Evolutionary conservation across 2,329 filamentous ascomycete genomes (phyloP), one percentile per base, ranked within the genome.

Genomic region (Ascochyta clinopodiicola): DNA sequence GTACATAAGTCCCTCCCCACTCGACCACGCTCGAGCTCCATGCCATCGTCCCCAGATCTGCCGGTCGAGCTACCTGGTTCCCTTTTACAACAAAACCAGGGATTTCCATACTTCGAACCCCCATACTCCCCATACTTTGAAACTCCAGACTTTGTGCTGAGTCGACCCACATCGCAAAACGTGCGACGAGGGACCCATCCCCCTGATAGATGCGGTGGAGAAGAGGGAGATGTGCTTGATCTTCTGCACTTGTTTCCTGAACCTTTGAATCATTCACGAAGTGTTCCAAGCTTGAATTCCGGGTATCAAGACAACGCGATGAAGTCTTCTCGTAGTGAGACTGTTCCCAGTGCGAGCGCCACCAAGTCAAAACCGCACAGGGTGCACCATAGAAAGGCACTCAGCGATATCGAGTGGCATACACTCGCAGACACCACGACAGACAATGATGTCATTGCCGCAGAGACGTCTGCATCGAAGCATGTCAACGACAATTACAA

Each of bases 1-100:
- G 61, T 70, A 63, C 65, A 76, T 63, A 73, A 73, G 56, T 68
- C 75, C 46, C 62, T 72, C 47, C 71, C 72, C 34, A 67, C 69
- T 46, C 67, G 77, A 57, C 76, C 76, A 45, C 73, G 77, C 57
- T 78, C 78, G 12, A 56, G 66, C 22, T 79, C 77, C 32, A 66
- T 75, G 15, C 75, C 78, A 31, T 69, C 75, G 6, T 75, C 74
- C 37, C 77, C 77, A 56, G 63, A 67, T 5, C 54, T 72, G 32
- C 71, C 69, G 7, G 64, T 57, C 40, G 69, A 71, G 48, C 54
- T 72, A 7, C 67, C 69, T 56, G 67, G 66, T 8, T 70, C 63
- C 40, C 52, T 69, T 25, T 59, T 74, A 2, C 64, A 71, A 44
- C 68, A 74, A 22, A 74, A 75, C 45, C 71, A 74, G 59, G 73